Conservation (phyloP, 345 rosid genomes). For the Corchorus olitorius region DNA sequence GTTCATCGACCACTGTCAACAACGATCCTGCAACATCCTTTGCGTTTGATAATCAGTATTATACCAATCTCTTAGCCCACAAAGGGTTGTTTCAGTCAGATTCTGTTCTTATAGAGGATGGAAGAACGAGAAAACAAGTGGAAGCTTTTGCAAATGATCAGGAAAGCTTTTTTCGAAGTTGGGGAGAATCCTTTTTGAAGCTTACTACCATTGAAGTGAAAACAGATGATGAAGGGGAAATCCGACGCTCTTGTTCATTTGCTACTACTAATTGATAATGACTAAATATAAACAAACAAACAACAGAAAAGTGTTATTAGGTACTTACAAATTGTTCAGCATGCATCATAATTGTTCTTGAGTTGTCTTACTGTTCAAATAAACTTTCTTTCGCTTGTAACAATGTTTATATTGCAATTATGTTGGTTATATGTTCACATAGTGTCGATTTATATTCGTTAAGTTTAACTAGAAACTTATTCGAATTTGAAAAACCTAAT, state of each 20-base stretch:
- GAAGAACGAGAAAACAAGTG: slow-evolving; percentile 23
- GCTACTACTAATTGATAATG: not conserved
- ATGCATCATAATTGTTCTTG: not conserved
- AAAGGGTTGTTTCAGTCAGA: slow-evolving; percentile 21
- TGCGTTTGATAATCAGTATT: slow-evolving; percentile 15
- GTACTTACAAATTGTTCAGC: not conserved
- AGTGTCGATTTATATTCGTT: not conserved
- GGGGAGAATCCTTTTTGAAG: slow-evolving; percentile 76
- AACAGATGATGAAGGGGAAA: slow-evolving; percentile 65
- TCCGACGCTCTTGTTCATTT: slow-evolving; percentile 64
- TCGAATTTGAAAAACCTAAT: too few species aligned
- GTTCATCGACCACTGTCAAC: slow-evolving; percentile 2
- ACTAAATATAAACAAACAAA: not conserved
- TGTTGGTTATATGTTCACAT: not conserved
- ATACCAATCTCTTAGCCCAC: slow-evolving; percentile 12
- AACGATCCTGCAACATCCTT: slow-evolving; percentile 16
- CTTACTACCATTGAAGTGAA: slow-evolving; percentile 70
- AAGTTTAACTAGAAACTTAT: too few species aligned
- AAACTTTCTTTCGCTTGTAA: not conserved
- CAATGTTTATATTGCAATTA: too few species aligned
- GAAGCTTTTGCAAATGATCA: slow-evolving; percentile 39
- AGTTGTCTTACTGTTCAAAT: not conserved
- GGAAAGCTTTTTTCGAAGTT: slow-evolving; percentile 53
- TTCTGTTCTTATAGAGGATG: slow-evolving; percentile 6
- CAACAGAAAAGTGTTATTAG: not conserved